Base-by-base conservation (phyloP, 768 basidiomycete species). In the Tulasnella sp. region DNA sequence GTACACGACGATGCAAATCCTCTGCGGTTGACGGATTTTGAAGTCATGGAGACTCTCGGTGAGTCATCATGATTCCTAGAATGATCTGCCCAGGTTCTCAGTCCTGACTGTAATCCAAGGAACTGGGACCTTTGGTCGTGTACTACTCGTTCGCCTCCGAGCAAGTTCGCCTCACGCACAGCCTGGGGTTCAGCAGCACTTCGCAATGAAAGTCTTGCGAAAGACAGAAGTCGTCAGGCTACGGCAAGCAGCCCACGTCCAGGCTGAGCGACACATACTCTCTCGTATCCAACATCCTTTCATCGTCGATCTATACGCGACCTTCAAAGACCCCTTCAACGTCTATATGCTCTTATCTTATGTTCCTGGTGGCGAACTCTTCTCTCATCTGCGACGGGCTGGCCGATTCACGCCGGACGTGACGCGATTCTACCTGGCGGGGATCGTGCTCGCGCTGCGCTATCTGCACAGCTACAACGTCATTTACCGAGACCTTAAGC, bases 281-380 rank as follows among this genome's bases (percentile, higher is more conserved):
- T 90, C 90, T 19, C 81, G 85, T 31, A 84, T 96, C 44, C 82
- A 85, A 48, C 92, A 98, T 68, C 92, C 93, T 2, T 98, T 98
- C 72, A 82, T 99, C 62, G 93, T 99, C 62, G 92, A 98, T 66
- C 82, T 99, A 63, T 94, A 88, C 68, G 89, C 87, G 43, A 92
- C 91, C 12, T 93, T 92, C 68, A 94, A 96, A 71, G 96, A 99
- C 72, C 85, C 85, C 67, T 74, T 92, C 67, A 98, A 99, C 76
- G 84, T 98, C 50, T 99, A 99, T 74, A 94, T 99, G 90, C 76
- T 99, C 62, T 83, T 98, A 74, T 93, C 91, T 51, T 94, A 92
- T 68, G 82, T 94, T 48, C 92, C 93, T 8, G 96, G 96, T 19
- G 96, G 96, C 38, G 96, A 99, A 72, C 82, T 99, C 51, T 98